Evolutionary conservation across 2,329 filamentous ascomycete genomes (phyloP).

Genomic region (Xylariaceae sp.): DNA sequence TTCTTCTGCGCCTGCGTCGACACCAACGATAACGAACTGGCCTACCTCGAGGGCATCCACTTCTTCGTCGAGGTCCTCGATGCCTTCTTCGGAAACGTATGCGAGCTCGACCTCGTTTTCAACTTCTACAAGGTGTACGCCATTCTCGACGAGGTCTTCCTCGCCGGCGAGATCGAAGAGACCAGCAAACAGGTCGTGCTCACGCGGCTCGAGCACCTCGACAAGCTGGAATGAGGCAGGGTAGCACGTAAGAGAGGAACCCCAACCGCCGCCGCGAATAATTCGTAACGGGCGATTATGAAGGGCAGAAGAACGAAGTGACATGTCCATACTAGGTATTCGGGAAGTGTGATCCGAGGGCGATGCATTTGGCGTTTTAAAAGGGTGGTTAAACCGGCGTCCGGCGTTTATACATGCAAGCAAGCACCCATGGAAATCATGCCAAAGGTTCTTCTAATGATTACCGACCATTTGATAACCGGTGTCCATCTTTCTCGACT

Average conservation of each 20-base stretch:
- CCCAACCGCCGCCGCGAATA: background rate
- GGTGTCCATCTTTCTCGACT: no score
- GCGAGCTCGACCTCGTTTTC: conserved; percentile 87
- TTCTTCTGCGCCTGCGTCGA: conserved; percentile 99
- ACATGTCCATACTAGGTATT: background rate
- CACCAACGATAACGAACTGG: conserved; percentile 96
- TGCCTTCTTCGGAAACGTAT: conserved; percentile 98
- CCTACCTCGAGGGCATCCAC: conserved; percentile 94
- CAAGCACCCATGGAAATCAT: background rate
- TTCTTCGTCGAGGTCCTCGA: conserved; percentile 99
- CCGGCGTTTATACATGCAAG: conserved; percentile 7
- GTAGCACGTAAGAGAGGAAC: background rate
- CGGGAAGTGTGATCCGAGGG: background rate
- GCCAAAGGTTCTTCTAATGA: no score
- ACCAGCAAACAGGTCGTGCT: conserved; percentile 97
- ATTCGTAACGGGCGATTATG: background rate
- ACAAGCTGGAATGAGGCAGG: conserved; percentile 74
- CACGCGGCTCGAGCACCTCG: conserved; percentile 87
- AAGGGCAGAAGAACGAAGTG: background rate
- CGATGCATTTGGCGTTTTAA: conserved; percentile 7
- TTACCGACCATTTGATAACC: no score
- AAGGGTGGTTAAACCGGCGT: conserved; percentile 5
- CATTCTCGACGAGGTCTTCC: conserved; percentile 95
- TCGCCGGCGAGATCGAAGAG: conserved; percentile 97
- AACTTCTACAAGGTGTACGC: conserved; percentile 90